Base-by-base conservation (phyloP, 75 land plant genomes). In the Selaginella tamariscina region DNA sequence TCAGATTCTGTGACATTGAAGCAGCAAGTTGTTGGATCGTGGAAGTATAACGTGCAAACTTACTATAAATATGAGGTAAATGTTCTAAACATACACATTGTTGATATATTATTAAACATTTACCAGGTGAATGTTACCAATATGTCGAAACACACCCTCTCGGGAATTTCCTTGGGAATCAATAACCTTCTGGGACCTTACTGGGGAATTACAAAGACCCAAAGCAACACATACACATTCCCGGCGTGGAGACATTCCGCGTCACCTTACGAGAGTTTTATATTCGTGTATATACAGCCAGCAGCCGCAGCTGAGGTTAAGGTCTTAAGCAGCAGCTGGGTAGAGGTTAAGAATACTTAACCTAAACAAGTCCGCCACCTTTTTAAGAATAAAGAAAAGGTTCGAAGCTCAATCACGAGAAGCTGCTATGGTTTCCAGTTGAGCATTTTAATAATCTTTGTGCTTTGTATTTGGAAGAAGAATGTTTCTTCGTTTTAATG, bases 241-340 rank as follows among this genome's bases (percentile, higher is more conserved):
- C 97, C 97, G 28, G 1, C 72, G 28, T 86, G 92, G 89, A 30
- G 79, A 13, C 78, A 68, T 64, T 65, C 87, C 15, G 70, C 88
- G 33, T 62, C 83, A 15, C 80, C 86, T 22, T 84, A 86, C 0
- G 72, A 84, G 56, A 86, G 79, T 68, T 57, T 88, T 8, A 85
- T 77, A 24, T 88, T 92, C 64, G 85, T 88, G 1, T 92, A 92
- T 77, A 82, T 92, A 22, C 94, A 92, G 66, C 32, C 87, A 5
- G 70, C 80, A 54, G 54, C 80, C 21, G 64, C 72, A 1, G 89
- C 89, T 0, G 73, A 71, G 2, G 62, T 89, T 28, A 66, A 72
- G 15, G 83, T 89, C 63, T 65, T 76, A 8, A 76, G 77, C 57
- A 85, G 81, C 81, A 75, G 0, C 59, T 86, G 68, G 75, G 56